These are phyloP conservation scores for Saccharum spontaneum DNA, from an alignment of 176 grass and related monocot species.

Conservation along the genomic window DNA sequence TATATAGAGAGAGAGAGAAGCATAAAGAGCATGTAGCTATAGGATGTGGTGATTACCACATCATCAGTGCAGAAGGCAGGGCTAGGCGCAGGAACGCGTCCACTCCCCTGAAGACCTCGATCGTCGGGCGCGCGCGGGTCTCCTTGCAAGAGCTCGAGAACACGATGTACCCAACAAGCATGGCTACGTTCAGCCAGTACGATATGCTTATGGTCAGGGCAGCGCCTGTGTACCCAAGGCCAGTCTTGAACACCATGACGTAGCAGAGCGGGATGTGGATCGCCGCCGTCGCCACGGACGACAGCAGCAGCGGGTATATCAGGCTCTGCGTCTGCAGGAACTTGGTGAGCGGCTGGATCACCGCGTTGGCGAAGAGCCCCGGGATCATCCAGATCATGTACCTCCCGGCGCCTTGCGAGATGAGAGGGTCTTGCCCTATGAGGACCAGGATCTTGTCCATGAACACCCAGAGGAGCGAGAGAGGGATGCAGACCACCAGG, in stretches of 20 bases:
- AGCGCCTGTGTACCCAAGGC: constrained; percentile 60
- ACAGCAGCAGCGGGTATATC: constrained; percentile 52
- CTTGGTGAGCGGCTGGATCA: constrained; percentile 63
- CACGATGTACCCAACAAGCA: constrained; percentile 57
- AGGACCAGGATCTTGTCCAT: constrained; percentile 68
- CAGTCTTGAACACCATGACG: constrained; percentile 59
- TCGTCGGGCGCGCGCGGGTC: constrained; percentile 45
- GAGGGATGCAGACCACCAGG: constrained; percentile 54
- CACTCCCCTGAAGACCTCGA: constrained; percentile 54
- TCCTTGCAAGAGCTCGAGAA: constrained; percentile 58
- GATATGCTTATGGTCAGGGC: constrained; percentile 72
- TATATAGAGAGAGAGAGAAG: background rate
- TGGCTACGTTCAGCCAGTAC: constrained; percentile 63
- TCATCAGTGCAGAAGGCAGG: constrained; percentile 80
- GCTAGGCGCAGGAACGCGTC: constrained; percentile 65
- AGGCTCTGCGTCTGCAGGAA: constrained; percentile 79
- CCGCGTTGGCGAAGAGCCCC: constrained; percentile 56
- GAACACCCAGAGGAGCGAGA: constrained; percentile 66
- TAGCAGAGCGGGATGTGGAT: constrained; percentile 78
- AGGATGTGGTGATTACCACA: constrained; percentile 44
- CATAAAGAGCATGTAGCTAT: background rate
- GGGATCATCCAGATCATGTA: constrained; percentile 82
- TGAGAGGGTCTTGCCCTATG: constrained; percentile 65
- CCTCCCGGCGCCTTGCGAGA: constrained; percentile 56
- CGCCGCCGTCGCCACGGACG: constrained; percentile 40